A percentile compares a stretch with the other conserved stretches of the same genome.
These are phyloP conservation scores for Berkeleyomyces rouxiae DNA, from an alignment of 2,329 filamentous ascomycete species.

Conservation along the genomic window DNA sequence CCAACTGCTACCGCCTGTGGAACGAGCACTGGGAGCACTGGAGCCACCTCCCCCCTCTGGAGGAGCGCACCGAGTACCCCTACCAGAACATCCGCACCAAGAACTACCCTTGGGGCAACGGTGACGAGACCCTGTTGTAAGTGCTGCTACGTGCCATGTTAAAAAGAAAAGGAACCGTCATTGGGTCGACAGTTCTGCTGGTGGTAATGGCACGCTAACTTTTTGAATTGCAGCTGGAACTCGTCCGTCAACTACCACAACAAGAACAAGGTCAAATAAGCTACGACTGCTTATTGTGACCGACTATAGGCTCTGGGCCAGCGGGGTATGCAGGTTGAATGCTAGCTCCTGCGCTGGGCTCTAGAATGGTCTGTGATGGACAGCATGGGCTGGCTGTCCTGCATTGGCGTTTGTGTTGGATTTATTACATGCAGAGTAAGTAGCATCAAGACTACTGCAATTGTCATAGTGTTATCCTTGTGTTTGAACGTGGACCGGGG, in stretches of 20 bases:
- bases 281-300: neutral
- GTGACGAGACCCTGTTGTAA: constrained; percentile 75
- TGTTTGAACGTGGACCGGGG: neutral
- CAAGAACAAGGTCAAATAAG: constrained; percentile 49
- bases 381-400: neutral
- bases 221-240: constrained; percentile 59
- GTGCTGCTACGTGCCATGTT: constrained; percentile 19
- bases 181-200: too few relatives aligned
- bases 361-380: neutral
- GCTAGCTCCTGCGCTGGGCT: neutral
- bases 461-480: neutral
- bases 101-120: constrained; percentile 90
- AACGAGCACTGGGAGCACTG: constrained; percentile 96
- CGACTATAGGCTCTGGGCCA: neutral
- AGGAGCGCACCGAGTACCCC: constrained; percentile 83
- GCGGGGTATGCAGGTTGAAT: neutral
- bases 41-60: constrained; percentile 65
- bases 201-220: too few relatives aligned
- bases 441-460: neutral
- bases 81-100: constrained; percentile 97
- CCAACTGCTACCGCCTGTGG: constrained; percentile 87
- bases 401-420: neutral
- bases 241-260: constrained; percentile 92
- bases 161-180: neutral
- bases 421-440: neutral